Evolutionary conservation across 2,329 filamentous ascomycete species (phyloP).

Genomic region (Fusarium albosuccineum): DNA sequence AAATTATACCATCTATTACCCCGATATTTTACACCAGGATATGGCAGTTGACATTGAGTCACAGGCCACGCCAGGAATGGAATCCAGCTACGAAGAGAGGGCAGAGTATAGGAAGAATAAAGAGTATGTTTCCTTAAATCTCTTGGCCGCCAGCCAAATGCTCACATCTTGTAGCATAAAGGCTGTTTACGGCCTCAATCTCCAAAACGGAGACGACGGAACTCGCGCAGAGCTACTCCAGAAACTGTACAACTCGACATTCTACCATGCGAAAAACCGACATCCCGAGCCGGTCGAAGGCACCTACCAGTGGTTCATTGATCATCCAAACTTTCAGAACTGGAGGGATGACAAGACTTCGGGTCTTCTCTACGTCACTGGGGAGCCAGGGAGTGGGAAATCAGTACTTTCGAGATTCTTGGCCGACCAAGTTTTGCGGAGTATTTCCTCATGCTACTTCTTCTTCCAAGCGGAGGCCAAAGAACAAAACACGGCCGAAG

Average conservation of each 20-base stretch:
- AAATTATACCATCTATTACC: too few relatives aligned
- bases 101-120: neutral
- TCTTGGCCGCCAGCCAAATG: neutral
- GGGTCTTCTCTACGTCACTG: neutral
- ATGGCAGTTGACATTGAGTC: neutral
- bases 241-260: neutral
- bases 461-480: neutral
- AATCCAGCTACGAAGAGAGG: neutral
- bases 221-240: neutral
- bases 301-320: neutral
- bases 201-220: neutral
- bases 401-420: neutral
- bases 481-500: neutral
- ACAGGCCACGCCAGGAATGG: neutral
- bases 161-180: neutral
- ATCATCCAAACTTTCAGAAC: neutral
- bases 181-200: neutral
- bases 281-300: neutral
- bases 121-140: neutral
- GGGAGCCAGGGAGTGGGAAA: neutral
- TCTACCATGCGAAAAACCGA: neutral
- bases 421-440: neutral
- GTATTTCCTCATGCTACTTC: neutral
- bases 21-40: neutral
- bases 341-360: neutral